phyloP scores from a whole-genome alignment of 768 basidiomycete species.

The Boletus subcaerulescens region DNA sequence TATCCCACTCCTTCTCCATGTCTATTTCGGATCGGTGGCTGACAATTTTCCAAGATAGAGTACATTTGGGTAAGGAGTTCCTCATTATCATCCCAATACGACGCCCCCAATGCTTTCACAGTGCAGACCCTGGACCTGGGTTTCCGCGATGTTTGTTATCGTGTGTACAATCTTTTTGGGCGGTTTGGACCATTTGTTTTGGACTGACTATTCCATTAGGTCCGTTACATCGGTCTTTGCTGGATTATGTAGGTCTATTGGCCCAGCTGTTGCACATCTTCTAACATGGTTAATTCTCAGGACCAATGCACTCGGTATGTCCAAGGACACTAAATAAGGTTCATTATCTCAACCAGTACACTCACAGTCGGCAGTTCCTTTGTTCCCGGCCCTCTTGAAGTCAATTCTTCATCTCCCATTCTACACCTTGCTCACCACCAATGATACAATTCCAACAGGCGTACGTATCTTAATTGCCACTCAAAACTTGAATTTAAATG shows the following conservation, averaged over 20 bases:
- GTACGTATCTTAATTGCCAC: too few relatives aligned
- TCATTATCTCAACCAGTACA: too few relatives aligned
- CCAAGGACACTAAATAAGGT: neutral
- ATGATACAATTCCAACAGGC: too few relatives aligned
- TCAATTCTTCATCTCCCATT: too few relatives aligned
- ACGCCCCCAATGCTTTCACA: neutral
- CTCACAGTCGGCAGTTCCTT: too few relatives aligned
- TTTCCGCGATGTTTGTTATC: neutral
- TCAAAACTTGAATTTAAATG: too few relatives aligned
- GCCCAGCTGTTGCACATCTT: too few relatives aligned
- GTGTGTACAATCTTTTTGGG: neutral
- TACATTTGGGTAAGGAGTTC: neutral
- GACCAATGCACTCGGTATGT: neutral
- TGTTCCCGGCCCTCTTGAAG: too few relatives aligned
- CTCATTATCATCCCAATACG: neutral
- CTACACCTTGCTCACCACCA: too few relatives aligned
- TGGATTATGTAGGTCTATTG: neutral
- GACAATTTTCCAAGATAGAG: neutral
- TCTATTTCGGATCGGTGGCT: neutral
- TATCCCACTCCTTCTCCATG: neutral
- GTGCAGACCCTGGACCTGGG: neutral
- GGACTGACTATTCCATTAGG: neutral
- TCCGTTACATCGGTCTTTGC: neutral
- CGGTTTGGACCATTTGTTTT: neutral
- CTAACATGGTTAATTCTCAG: neutral